Evolutionary conservation across 129 eudicot species (phyloP).

Genomic region (Helichrysum umbraculigerum): DNA sequence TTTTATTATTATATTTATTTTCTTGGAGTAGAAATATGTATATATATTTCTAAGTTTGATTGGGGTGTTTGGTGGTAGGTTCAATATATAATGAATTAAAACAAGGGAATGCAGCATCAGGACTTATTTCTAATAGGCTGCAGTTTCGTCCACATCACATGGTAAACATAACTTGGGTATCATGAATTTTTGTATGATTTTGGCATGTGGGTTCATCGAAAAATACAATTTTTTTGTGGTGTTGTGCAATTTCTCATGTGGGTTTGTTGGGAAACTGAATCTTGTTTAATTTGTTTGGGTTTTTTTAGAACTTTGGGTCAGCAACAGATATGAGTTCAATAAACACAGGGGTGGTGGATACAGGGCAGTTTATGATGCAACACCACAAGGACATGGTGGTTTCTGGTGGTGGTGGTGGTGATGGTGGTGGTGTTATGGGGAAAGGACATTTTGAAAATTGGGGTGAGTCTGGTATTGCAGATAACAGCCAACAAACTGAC

Average conservation of each 20-base stretch:
- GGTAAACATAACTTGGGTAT: constrained; percentile 37
- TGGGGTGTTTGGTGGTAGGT: constrained; percentile 41
- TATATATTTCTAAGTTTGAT: constrained; percentile 19
- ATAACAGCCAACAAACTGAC: constrained; percentile 90
- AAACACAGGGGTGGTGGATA: constrained; percentile 60
- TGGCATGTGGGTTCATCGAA: constrained; percentile 35
- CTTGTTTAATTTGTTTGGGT: constrained; percentile 3
- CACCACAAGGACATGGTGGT: constrained; percentile 46
- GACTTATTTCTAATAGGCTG: constrained; percentile 40
- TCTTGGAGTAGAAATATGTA: background rate
- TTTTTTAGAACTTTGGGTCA: constrained; percentile 53
- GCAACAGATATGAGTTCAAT: constrained; percentile 55
- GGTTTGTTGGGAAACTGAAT: constrained; percentile 32
- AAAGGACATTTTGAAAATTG: constrained; percentile 79
- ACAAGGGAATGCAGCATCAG: constrained; percentile 50
- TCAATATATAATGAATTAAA: constrained; percentile 57
- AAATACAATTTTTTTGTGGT: constrained; percentile 26
- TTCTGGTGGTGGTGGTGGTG: constrained; percentile 35
- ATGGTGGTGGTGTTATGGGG: constrained; percentile 51
- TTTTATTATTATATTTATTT: background rate
- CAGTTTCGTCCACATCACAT: constrained; percentile 60
- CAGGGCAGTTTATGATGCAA: constrained; percentile 60
- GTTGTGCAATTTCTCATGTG: constrained; percentile 27
- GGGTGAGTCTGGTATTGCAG: constrained; percentile 87
- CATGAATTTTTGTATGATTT: constrained; percentile 14